Base-by-base conservation (phyloP, 768 basidiomycete genomes). In the Collybia mongolica region DNA sequence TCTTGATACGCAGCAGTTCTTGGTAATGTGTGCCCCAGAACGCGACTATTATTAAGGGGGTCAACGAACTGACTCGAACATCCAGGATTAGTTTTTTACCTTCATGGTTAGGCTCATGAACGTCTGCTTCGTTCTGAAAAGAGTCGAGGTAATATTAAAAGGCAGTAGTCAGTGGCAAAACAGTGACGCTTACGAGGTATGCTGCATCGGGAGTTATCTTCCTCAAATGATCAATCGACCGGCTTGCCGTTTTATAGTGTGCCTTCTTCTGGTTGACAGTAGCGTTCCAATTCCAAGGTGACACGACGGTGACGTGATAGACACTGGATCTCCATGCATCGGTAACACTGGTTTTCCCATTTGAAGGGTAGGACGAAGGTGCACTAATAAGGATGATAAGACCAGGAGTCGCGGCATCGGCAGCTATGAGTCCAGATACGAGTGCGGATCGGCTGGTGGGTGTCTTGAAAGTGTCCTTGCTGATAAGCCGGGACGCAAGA, bases 21-120 rank as follows among this genome's bases (percentile, higher is more conserved):
- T 63, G 51, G 55, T 77, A 77, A 55, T 77, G 68, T 2, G 53
- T 54, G 1, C 76, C 77, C 76, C 76, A 78, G 52, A 77, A 79
- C 1, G 73, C 56, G 3, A 58, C 70, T 74, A 45, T 5, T n/a
- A n/a, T n/a, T n/a, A 9, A 35, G 3, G 47, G 26, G 44, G 11
- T 18, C 22, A 23, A 3, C 9, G 46, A 41, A 35, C 6, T 11
- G 22, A 28, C 28, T n/a, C 18, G 26, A 20, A 1, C 2, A 20
- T 29, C 40, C 46, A 35, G 15, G 8, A 9, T 40, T n/a, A 18
- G 15, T 5, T 18, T 39, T 54, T 20, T 53, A 74, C 74, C 67
- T 65, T 75, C 58, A 50, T 71, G 64, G 50, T 76, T 73, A 11
- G 74, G 73, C 51, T 79, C 75, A 46, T 77, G 68, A 7, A 76